Evolutionary conservation across 2,329 filamentous ascomycete genomes (phyloP), one percentile per base, ranked within the genome.

Genomic region (Didymella lethalis): DNA sequence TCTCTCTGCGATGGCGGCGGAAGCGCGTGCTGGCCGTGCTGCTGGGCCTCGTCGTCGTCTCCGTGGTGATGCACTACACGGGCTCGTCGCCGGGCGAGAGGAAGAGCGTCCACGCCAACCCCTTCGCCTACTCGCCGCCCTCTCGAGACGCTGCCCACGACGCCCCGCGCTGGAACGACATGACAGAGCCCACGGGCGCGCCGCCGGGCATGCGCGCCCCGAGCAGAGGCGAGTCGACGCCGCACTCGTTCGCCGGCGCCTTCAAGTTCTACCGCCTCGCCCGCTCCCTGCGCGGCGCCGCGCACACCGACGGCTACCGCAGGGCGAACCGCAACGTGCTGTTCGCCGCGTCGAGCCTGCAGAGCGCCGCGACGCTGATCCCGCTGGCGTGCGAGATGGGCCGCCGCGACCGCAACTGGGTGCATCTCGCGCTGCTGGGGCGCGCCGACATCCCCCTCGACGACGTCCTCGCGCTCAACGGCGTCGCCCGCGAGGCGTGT

Each of bases 351-450:
- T 88, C 91, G 0, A 93, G 84, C 61, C 78, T 96, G 49, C 85
- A 85, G 74, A 95, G 91, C 71, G 86, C 88, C 16, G 85, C 91
- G 0, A 84, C 85, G 31, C 75, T 97, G 52, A 80, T 97, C 31
- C 92, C 93, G 0, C 82, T 97, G 72, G 92, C 93, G 6, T 98
- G 95, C 76, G 86, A 91, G 68, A 97, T 97, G 93, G 88, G 88
- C 7, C 76, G 76, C 23, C 84, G 88, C 75, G 83, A 85, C 55
- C 82, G 85, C 58, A 96, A 87, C 70, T 84, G 87, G 62, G 92
- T 97, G 8, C 94, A 98, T 74, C 89, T 96, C 72, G 89, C 86
- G 0, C 78, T 98, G 4, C 84, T 96, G 79, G 90, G 93, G 48
- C 84, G 89, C 59, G 89, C 88, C 59, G 85, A 88, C 12, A 84